Base-by-base conservation (phyloP, 2,329 filamentous ascomycete genomes). In the Pseudogymnoascus sp. region DNA sequence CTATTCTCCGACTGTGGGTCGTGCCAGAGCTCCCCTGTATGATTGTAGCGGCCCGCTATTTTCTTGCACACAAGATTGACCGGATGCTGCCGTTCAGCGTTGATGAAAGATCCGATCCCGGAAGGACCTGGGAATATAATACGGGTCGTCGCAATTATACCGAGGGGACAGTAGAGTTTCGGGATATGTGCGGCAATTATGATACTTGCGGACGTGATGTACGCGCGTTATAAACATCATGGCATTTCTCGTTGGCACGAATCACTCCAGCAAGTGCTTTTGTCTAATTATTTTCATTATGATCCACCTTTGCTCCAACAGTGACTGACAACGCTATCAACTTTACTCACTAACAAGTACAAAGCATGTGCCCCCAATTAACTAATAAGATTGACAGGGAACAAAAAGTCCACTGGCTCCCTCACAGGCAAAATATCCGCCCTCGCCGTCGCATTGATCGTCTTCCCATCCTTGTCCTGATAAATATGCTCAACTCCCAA, bases 401-500 rank as follows among this genome's bases (percentile, higher is more conserved):
- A 55, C n/a, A 55, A 55, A 33, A 55, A 55, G 5, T 55, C 9
- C 48, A 55, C 2, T 5, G 48, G 48, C 9, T 7, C 13, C 48
- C 13, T 55, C n/a, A 12, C 48, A 33, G 48, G 12, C 27, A 55
- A 33, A 18, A 55, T 55, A 55, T 55, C 48, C n/a, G 29, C 18
- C 27, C 48, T 27, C 27, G 29, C 48, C n/a, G 48, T 55, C 1
- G 48, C 48, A 33, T 55, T 55, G 13, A 55, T 15, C 29, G 48
- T 55, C 29, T 18, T 55, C 48, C 48, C 48, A 55, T 55, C 48
- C n/a, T 21, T 15, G 9, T 29, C 12, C 62, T 13, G 64, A 62
- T 42, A 71, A 39, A 69, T 58, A 65, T 72, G 69, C 1, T 64
- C 59, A 5, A 69, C 66, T 7, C 64, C 62, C 58, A 72, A 59